Percentiles rank a stretch among this genome's conserved stretches.
These are phyloP conservation scores for Lablab purpureus DNA, from an alignment of 306 rosid genomes.

Conservation along the genomic window DNA sequence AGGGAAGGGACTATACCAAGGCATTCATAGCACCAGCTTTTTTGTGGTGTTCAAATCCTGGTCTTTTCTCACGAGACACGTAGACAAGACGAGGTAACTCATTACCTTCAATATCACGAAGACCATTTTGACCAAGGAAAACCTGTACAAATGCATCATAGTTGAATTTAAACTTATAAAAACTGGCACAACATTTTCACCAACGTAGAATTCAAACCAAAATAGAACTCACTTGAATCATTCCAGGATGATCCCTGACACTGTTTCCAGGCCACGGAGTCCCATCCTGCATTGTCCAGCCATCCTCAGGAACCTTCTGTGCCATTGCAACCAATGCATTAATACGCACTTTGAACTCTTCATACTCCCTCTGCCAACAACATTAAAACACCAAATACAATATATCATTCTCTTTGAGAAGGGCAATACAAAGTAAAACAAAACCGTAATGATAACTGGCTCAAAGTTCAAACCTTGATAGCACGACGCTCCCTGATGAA, in stretches of 20 bases:
- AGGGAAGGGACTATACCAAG: constrained; percentile 57
- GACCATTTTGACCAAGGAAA: constrained; percentile 95
- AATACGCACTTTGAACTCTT: constrained; percentile 88
- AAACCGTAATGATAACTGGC: constrained; percentile 3
- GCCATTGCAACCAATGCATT: constrained; percentile 85
- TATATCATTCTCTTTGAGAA: constrained; percentile 32
- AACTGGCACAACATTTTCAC: neutral
- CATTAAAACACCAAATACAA: constrained; percentile 40
- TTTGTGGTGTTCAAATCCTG: constrained; percentile 92
- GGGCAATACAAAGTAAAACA: neutral
- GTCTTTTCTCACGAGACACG: constrained; percentile 97
- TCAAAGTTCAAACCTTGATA: constrained; percentile 67
- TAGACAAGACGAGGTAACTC: constrained; percentile 85
- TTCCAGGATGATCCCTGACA: constrained; percentile 96
- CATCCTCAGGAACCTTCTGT: constrained; percentile 92
- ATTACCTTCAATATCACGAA: constrained; percentile 81
- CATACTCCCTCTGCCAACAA: constrained; percentile 81
- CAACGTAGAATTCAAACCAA: neutral
- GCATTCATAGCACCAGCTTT: constrained; percentile 98
- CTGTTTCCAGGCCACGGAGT: constrained; percentile 97
- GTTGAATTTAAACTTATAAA: constrained; percentile 35
- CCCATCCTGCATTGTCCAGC: constrained; percentile 99
- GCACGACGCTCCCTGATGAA: constrained; percentile 88
- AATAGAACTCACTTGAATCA: constrained; percentile 76
- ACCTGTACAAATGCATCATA: constrained; percentile 58